Base-by-base conservation (phyloP, 768 basidiomycete genomes). In the Tephrocybe sp. region DNA sequence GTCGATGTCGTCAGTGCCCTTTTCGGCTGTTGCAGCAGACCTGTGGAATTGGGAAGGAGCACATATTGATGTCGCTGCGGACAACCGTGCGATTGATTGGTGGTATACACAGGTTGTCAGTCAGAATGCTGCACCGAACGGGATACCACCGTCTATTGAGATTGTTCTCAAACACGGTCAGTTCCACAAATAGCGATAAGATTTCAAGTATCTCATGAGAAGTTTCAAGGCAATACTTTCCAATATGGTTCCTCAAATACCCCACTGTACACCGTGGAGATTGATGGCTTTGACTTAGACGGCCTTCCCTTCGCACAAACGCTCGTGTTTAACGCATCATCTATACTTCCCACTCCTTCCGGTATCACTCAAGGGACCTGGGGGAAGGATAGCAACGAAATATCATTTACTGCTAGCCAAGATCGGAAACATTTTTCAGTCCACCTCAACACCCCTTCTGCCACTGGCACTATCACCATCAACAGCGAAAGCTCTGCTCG, bases 1-100 rank as follows among this genome's bases (percentile, higher is more conserved):
- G 26, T 26, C 26, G 3, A n/a, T 16, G 19, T 33, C n/a, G 48
- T 34, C 44, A 53, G 52, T 56, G 62, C 66, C 57, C 58, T 69
- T 43, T 26, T 40, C 16, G 10, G 39, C n/a, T 22, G 22, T 48
- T 46, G 38, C 47, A 39, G 47, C 54, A 16, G 40, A 52, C 17
- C 35, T 55, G 34, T 23, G 16, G 19, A 55, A 55, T 16, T 55
- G 54, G 54, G 54, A 55, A 30, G 54, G 54, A 17, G 39, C 55
- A 6, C 55, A 57, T 22, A 57, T 56, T n/a, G 55, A 57, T 22
- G 52, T 48, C 12, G 5, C 48, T 5, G 23, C 40, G 13, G 48
- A 53, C 11, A 57, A 57, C 14, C 43, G 48, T n/a, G 55, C 55
- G 12, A 48, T 57, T 11, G 52, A 57, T 33, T 57, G 55, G 55